Evolutionary conservation across 1,284 basidiomycete species (phyloP), one percentile per base, ranked within the genome.

Genomic region (Tausonia pullulans): DNA sequence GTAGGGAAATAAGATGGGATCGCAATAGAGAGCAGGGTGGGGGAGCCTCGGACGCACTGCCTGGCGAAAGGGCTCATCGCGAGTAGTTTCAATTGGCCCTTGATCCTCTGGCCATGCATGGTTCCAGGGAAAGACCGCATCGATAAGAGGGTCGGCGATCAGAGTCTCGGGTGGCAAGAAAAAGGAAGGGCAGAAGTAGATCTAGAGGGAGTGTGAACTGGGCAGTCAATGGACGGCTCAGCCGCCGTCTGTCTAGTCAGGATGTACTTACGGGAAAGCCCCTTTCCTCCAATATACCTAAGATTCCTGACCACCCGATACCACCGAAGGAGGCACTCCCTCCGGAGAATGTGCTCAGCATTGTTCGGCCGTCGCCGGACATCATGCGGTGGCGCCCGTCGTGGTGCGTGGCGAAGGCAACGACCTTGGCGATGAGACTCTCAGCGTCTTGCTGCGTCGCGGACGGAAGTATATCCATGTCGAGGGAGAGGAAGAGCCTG

Each of bases 171-270:
- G 73, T 9, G 72, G 72, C 46, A 72, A 63, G 69, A 77, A 77
- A 69, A 76, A 77, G 2, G 73, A 68, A 0, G 77, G 77, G 64
- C 73, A 71, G 71, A 78, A 77, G 60, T 72, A 71, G 43, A 75
- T 69, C 69, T 72, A 61, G 11, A 58, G 55, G 10, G 45, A 27
- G 4, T 44, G 16, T 8, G 13, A n/a, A 44, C 9, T 46, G 27
- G 49, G 8, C 9, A 62, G 48, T 39, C 27, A 59, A 39, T 10
- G 13, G 40, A n/a, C 6, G 46, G 55, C 41, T 58, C 11, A 14
- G 9, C 3, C 43, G 40, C 41, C 4, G 9, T 8, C 50, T 14
- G 41, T 4, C 5, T 5, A n/a, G 27, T 27, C 14, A 56, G 41
- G 54, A 11, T 0, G 14, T 3, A 62, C 70, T 60, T 44, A 72